phyloP scores from a whole-genome alignment of 2,329 filamentous ascomycete genomes.

The Scopulariopsis brevicaulis region DNA sequence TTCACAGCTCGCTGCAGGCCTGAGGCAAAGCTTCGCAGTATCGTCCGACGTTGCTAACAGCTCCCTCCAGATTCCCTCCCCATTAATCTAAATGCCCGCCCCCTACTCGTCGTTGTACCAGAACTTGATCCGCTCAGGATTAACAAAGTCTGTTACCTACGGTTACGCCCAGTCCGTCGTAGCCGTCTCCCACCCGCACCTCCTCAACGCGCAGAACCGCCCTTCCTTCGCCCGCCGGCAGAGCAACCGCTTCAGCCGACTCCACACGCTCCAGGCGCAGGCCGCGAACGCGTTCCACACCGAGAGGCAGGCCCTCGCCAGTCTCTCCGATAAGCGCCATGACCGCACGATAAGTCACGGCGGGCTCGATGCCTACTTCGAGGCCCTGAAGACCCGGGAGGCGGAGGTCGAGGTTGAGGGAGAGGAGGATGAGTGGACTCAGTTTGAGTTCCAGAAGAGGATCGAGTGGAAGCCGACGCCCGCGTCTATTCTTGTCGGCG shows the following conservation, averaged over 20 bases:
- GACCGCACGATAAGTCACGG: conserved; percentile 36
- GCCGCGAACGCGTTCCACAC: conserved; percentile 63
- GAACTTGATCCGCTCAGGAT: conserved; percentile 92
- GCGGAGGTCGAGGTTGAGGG: conserved; percentile 43
- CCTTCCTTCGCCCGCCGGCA: conserved; percentile 50
- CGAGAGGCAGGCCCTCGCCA: conserved; percentile 34
- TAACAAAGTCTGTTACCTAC: conserved; percentile 88
- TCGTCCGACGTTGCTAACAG: neutral
- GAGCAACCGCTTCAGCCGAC: conserved; percentile 40
- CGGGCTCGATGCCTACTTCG: conserved; percentile 81
- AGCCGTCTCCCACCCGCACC: conserved; percentile 76
- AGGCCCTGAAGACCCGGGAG: conserved; percentile 75
- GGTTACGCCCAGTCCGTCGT: conserved; percentile 97
- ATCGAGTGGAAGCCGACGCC: conserved; percentile 75
- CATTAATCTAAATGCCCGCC: conserved; percentile 74
- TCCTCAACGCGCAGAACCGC: conserved; percentile 61
- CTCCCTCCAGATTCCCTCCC: conserved; percentile 2
- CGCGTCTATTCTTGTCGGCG: conserved; percentile 45
- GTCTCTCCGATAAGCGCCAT: conserved; percentile 43
- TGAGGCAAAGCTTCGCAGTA: neutral
- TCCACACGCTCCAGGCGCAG: conserved; percentile 51
- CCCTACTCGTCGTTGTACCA: conserved; percentile 58
- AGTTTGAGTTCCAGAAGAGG: conserved; percentile 78
- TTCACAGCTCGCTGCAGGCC: neutral
- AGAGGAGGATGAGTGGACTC: conserved; percentile 74